Base-by-base conservation (phyloP, 495 filamentous ascomycete species). In the Xeromyces bisporus region DNA sequence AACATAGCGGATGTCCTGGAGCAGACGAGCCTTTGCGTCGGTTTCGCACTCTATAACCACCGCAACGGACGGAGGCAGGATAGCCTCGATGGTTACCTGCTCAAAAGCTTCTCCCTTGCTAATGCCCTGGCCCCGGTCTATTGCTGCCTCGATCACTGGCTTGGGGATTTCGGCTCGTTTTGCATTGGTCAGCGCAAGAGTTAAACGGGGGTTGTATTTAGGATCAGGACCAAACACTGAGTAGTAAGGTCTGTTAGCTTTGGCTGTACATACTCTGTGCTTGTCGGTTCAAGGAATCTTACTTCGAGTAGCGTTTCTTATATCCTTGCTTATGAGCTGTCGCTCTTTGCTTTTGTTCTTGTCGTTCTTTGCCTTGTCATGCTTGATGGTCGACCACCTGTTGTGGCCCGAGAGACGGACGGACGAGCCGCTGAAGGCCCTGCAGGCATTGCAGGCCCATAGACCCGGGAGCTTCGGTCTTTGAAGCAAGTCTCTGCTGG, bases 321-420 rank as follows among this genome's bases (percentile, higher is more conserved):
- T 63, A 28, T 74, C 68, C 34, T 67, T 58, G 27, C 51, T 50
- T 21, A 73, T 35, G 28, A 60, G 50, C 23, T 59, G 55, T 14
- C 55, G 63, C 39, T 63, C 62, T 35, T 54, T 70, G 48, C 53
- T 62, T 44, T 60, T 66, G 8, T 46, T 54, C 47, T 57, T 58
- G 55, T 94, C 86, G 38, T 71, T 71, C 40, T 72, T 77, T 23
- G 70, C 80, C 53, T 99, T 99, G 56, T 86, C 81, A 49, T 99
- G 91, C 40, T 74, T 79, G 55, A 94, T 94, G 39, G 86, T 89
- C 21, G 82, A 80, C 89, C 89, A 99, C 48, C 78, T 73, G 50
- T 72, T 93, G 55, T 93, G 83, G 20, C 86, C 85, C 26, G 79
- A 79, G 18, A 53, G 53, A 5, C 61, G 39, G 3, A 40, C 17